Evolutionary conservation across 352 stramenopile species (phyloP).

Genomic region (Saprolegnia parasitica): DNA sequence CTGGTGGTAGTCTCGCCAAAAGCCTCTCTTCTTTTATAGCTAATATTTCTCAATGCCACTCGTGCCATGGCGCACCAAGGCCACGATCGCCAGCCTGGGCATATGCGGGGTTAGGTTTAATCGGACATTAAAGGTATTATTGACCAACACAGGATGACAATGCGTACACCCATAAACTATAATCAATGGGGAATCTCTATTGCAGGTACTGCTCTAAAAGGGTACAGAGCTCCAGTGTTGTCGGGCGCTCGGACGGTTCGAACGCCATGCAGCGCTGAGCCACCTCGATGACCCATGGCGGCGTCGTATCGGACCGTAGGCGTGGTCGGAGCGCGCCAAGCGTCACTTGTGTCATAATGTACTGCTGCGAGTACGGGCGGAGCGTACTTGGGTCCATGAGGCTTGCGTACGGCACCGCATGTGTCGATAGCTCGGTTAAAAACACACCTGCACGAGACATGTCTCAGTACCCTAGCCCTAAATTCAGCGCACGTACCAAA

Average conservation of each 20-base stretch:
- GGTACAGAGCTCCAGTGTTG: background rate
- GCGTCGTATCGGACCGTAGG: background rate
- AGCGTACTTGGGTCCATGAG: background rate
- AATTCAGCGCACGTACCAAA: background rate
- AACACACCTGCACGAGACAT: background rate
- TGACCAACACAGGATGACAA: too few relatives aligned
- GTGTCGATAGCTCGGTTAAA: background rate
- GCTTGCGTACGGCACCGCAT: background rate
- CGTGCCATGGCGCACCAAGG: too few relatives aligned
- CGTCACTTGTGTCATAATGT: background rate
- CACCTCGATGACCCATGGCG: background rate
- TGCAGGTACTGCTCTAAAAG: background rate
- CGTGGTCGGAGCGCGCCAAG: background rate
- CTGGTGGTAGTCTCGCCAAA: too few relatives aligned
- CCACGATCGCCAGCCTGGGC: too few relatives aligned
- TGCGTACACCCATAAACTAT: too few relatives aligned
- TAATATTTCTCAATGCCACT: too few relatives aligned
- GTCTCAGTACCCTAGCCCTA: background rate
- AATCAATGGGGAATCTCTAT: too few relatives aligned
- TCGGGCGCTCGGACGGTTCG: background rate
- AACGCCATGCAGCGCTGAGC: background rate
- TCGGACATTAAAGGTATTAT: too few relatives aligned
- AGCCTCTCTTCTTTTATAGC: too few relatives aligned
- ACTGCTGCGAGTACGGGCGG: background rate
- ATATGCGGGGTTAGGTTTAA: too few relatives aligned